A percentile compares a stretch with the other conserved stretches of the same genome.
phyloP scores from a whole-genome alignment of 2,329 filamentous ascomycete genomes.

The Domatiomyces globalis region DNA sequence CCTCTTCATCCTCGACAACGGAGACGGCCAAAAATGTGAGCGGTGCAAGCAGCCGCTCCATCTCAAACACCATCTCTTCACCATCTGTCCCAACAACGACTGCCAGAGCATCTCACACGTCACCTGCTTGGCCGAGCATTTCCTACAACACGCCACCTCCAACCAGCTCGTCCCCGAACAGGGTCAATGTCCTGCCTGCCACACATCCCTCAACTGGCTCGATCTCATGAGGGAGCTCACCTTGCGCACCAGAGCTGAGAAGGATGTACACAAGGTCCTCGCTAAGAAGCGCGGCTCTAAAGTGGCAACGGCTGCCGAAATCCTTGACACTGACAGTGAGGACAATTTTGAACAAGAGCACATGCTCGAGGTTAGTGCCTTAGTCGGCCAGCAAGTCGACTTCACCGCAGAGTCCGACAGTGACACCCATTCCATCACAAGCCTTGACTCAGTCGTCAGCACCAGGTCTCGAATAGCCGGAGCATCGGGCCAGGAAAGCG shows the following conservation, averaged over 20 bases:
- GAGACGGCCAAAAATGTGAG: slow-evolving; percentile 29
- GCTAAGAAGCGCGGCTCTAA: slow-evolving; percentile 35
- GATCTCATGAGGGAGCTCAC: slow-evolving; percentile 73
- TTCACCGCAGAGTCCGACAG: not conserved
- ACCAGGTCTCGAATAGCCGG: not conserved
- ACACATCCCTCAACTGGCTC: slow-evolving; percentile 50
- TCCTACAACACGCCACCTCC: slow-evolving; percentile 31
- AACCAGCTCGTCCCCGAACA: slow-evolving; percentile 47
- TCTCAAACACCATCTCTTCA: slow-evolving; percentile 27
- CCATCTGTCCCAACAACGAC: slow-evolving; percentile 37
- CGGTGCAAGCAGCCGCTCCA: slow-evolving; percentile 35
- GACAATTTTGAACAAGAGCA: slow-evolving; percentile 12
- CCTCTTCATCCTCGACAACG: slow-evolving; percentile 27
- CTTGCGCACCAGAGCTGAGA: slow-evolving; percentile 54
- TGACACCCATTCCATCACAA: slow-evolving; percentile 18
- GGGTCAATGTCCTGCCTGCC: slow-evolving; percentile 60
- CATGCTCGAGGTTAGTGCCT: slow-evolving; percentile 1
- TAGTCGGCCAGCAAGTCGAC: not conserved
- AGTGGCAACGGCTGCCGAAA: slow-evolving; percentile 20
- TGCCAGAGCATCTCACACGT: slow-evolving; percentile 42
- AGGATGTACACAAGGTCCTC: slow-evolving; percentile 56
- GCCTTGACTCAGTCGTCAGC: slow-evolving; percentile 9
- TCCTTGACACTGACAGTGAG: slow-evolving; percentile 8
- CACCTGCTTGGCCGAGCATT: slow-evolving; percentile 39
- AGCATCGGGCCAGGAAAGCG: slow-evolving; percentile 1